A percentile compares a stretch with the other conserved stretches of the same genome.
phyloP scores from a whole-genome alignment of 2,329 filamentous ascomycete species.

The Fusarium illudens region DNA sequence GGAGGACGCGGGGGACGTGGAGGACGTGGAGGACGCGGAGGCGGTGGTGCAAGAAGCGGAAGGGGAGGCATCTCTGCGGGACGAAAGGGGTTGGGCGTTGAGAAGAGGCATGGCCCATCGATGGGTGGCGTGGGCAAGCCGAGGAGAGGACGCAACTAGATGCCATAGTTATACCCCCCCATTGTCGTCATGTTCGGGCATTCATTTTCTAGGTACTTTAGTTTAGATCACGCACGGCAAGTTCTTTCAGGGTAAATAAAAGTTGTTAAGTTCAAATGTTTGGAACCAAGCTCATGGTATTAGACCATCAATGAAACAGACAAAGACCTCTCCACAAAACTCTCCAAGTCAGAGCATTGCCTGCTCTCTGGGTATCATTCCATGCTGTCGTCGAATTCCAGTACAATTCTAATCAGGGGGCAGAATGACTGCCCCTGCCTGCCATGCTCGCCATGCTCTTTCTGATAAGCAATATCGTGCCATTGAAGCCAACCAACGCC shows the following conservation, averaged over 20 bases:
- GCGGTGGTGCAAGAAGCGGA: conserved; percentile 53
- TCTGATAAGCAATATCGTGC: conserved; percentile 4
- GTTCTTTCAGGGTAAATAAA: conserved; percentile 30
- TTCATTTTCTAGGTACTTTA: conserved; percentile 32
- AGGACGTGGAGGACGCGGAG: conserved; percentile 46
- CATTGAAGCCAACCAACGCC: conserved; percentile 26
- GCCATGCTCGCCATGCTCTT: conserved; percentile 16
- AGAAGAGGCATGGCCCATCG: conserved; percentile 56
- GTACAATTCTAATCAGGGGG: conserved; percentile 2
- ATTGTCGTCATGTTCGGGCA: conserved; percentile 38
- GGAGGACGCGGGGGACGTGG: conserved; percentile 51
- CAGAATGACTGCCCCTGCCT: conserved; percentile 1
- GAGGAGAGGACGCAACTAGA: conserved; percentile 46
- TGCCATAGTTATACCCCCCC: conserved; percentile 41
- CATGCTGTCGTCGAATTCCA: conserved; percentile 18
- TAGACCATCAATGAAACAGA: not conserved
- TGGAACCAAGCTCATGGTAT: not conserved
- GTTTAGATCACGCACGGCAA: conserved; percentile 28
- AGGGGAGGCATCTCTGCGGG: conserved; percentile 58
- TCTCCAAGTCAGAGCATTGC: conserved; percentile 14
- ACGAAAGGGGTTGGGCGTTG: conserved; percentile 60
- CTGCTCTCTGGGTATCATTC: conserved; percentile 38
- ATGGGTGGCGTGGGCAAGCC: conserved; percentile 54
- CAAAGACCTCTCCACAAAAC: not conserved
- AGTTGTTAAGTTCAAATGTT: conserved; percentile 14